Base-by-base conservation (phyloP, 2,329 filamentous ascomycete genomes). In the Calcarisporium arbuscula region DNA sequence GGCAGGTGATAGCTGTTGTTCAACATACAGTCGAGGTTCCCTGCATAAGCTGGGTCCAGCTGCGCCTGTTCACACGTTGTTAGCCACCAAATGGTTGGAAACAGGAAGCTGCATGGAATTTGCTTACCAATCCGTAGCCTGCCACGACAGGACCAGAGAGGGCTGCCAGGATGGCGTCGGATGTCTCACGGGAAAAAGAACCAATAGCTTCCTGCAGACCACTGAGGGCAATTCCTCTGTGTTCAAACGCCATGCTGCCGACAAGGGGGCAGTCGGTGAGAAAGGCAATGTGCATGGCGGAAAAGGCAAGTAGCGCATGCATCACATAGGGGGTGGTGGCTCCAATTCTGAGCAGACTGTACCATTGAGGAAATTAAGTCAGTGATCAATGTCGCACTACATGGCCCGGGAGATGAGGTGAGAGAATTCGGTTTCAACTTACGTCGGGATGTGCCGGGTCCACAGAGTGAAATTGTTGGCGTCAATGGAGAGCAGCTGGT, bases 361-460 rank as follows among this genome's bases (percentile, higher is more conserved):
- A n/a, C 18, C n/a, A n/a, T n/a, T n/a, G n/a, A 26, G 19, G 30
- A 28, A 18, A 19, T 12, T 17, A 22, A 19, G 35, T 41, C 20
- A 41, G 39, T 19, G 11, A 12, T 19, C 16, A 19, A 11, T 18
- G 17, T 12, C n/a, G 33, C 21, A 47, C 41, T 51, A 47, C 31
- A 28, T 22, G 11, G 25, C 35, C 18, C 26, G 28, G 9, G n/a
- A 23, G 20, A 19, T 18, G 21, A 30, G 21, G 20, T 30, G 17
- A 9, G 18, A 22, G 17, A 34, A 19, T 28, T n/a, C 29, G 35
- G 25, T 31, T 26, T 29, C 5, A 27, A 70, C 85, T 70, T 74
- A 95, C 88, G 82, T 86, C 41, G 88, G 89, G 54, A 96, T 87
- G 60, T 92, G 85, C 52, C 85, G 80, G 32, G 88, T 89, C 92